Percentiles rank a stretch among this genome's conserved stretches.
phyloP scores from a whole-genome alignment of 106 monocot genomes.

The Phalaenopsis aphrodite region DNA sequence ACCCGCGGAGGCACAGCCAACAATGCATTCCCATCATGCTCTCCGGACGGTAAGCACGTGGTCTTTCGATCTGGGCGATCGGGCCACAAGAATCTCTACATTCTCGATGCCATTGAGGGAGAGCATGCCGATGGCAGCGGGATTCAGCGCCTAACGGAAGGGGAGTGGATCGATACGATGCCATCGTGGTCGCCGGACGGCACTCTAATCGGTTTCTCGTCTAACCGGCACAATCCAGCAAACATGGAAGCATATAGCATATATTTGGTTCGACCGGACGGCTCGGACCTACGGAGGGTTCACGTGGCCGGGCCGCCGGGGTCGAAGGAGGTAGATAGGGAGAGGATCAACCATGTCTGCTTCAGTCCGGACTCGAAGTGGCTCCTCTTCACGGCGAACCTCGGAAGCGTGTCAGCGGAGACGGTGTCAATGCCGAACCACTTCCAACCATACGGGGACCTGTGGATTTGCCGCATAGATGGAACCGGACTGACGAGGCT shows the following conservation, averaged over 20 bases:
- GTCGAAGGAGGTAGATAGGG: constrained; percentile 28
- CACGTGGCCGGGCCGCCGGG: constrained; percentile 46
- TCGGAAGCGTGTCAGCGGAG: constrained; percentile 53
- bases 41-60: constrained; percentile 64
- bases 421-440: constrained; percentile 64
- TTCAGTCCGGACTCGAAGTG: constrained; percentile 59
- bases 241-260: constrained; percentile 35
- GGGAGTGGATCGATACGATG: constrained; percentile 91
- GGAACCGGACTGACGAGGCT: constrained; percentile 49
- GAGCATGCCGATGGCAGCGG: constrained; percentile 26
- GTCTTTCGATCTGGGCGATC: constrained; percentile 87
- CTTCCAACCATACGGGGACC: constrained; percentile 85
- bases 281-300: constrained; percentile 37
- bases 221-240: constrained; percentile 62
- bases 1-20: constrained; percentile 51
- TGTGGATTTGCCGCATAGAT: constrained; percentile 50
- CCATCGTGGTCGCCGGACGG: constrained; percentile 87
- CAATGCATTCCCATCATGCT: constrained; percentile 80
- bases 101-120: constrained; percentile 57
- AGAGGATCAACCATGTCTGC: constrained; percentile 81
- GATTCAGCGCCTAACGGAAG: constrained; percentile 54
- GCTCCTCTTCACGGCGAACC: constrained; percentile 50
- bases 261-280: constrained; percentile 63
- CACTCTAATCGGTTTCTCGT: constrained; percentile 78
- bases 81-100: constrained; percentile 77